Percentiles rank a stretch among this genome's conserved stretches.
Conservation (phyloP, 192 early-diverging fungal species). For the Phycomyces nitens region DNA sequence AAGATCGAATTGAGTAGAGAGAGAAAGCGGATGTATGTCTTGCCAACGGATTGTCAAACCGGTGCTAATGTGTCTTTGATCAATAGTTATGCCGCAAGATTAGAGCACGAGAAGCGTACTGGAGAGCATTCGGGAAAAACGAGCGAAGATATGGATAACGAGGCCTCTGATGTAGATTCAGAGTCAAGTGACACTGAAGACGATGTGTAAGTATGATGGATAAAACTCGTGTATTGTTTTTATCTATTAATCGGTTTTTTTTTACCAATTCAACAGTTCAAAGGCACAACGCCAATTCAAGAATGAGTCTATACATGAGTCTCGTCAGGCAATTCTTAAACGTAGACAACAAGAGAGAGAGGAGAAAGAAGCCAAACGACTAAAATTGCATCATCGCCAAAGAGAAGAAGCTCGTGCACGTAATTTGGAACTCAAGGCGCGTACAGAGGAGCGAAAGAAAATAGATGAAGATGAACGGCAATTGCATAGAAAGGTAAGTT, state of each 20-base stretch:
- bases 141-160: neutral
- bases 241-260: neutral
- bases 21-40: constrained; percentile 58
- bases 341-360: constrained; percentile 48
- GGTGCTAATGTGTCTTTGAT: neutral
- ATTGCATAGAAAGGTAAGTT: constrained; percentile 40
- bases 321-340: constrained; percentile 44
- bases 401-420: constrained; percentile 39
- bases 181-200: constrained; percentile 27
- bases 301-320: constrained; percentile 31
- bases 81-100: constrained; percentile 32
- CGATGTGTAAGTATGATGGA: constrained; percentile 27
- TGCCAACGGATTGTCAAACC: neutral
- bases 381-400: constrained; percentile 40
- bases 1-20: constrained; percentile 68
- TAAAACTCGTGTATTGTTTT: constrained; percentile 1
- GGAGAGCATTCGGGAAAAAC: constrained; percentile 13
- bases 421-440: constrained; percentile 39
- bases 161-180: constrained; percentile 7
- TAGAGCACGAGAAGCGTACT: constrained; percentile 36
- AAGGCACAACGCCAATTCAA: constrained; percentile 19
- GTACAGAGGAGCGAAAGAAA: constrained; percentile 38
- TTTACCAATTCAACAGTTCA: neutral
- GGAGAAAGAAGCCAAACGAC: constrained; percentile 38
- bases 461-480: constrained; percentile 53